Evolutionary conservation across 805 yeast genomes (phyloP), one percentile per base, ranked within the genome.

Genomic region (Metschnikowia corniflorae): DNA sequence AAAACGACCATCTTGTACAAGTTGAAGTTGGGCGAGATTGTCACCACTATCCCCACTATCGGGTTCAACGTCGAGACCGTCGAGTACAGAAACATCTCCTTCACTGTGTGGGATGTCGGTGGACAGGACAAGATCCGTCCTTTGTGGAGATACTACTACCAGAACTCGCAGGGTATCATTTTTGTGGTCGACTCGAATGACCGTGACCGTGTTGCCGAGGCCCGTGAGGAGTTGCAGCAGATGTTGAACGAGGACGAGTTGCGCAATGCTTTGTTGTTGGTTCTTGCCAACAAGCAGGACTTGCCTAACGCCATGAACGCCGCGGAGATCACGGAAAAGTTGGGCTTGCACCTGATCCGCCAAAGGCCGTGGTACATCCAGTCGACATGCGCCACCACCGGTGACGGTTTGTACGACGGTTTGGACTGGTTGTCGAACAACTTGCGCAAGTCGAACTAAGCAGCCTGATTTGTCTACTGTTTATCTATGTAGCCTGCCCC

Each of bases 341-440:
- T 91, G 60, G 97, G 96, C 50, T 82, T 91, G 63, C 96, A 89
- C 68, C 86, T 96, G 39, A 83, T 93, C 67, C 85, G 96, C 77
- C 96, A 89, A 75, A 86, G 97, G 73, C 96, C 96, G 60, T 93
- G 98, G 98, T 91, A 85, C 74, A 91, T 93, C 65, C 97, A 91
- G 75, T 87, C 98, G 53, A 86, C 97, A 49, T 89, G 97, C 75
- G 98, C 98, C 54, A 91, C 97, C 53, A 86, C 97, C 47, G 98
- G 97, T 74, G 97, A 89, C 66, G 97, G 97, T 76, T 47, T 49
- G 50, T 53, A 47, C 63, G 55, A 62, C 49, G 57, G 51, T 33
- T 44, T 49, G 46, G 53, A 51, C 41, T 45, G 53, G 51, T 46
- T 54, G 54, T 53, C 53, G 41, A 49, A 51, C 49, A 51, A 44